Evolutionary conservation across 352 stramenopile species (phyloP), one percentile per base, ranked within the genome.

Genomic region (Phytophthora tubulina): DNA sequence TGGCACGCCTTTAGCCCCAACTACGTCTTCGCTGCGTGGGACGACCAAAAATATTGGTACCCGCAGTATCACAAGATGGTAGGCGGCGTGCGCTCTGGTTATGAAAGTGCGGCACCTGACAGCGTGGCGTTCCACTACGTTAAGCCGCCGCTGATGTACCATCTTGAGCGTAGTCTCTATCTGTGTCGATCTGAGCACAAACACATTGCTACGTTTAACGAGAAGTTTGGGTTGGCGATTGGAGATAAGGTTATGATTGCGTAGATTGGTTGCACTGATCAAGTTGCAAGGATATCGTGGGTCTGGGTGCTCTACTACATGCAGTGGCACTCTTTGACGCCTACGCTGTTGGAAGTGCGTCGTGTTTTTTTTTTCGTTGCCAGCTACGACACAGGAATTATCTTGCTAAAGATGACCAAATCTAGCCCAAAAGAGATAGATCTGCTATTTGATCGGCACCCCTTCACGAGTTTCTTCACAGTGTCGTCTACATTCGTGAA

Each of bases 71-170:
- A 94, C 65, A 36, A 70, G 33, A 75, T 67, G 14, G 78, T 94
- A 15, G 87, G 87, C 31, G 87, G 85, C 35, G 70, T 94, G 50
- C 73, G 77, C 6, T 78, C 61, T 41, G 56, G 72, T 11, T 48
- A 72, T 0, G 79, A 86, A 6, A 88, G 79, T 38, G 86, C 77
- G 30, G 82, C 85, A 9, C 75, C 85, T 0, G 87, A 95, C 59
- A 86, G 70, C 35, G 73, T 95, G 36, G 84, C 82, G 8, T 93
- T 92, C 57, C 85, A 93, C 72, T 95, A 95, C 61, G 62, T 92
- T 13, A 79, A 63, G 32, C 84, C 84, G 2, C 53, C 58, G 9
- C 59, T 91, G 51, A 93, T 95, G 87, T 86, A 90, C 67, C 82
- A 95, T 53, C 61, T 93, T 3, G 87, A 95, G 63, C 84, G 84